phyloP scores from a whole-genome alignment of 179 eudicot species.

The Amaranthus tricolor region DNA sequence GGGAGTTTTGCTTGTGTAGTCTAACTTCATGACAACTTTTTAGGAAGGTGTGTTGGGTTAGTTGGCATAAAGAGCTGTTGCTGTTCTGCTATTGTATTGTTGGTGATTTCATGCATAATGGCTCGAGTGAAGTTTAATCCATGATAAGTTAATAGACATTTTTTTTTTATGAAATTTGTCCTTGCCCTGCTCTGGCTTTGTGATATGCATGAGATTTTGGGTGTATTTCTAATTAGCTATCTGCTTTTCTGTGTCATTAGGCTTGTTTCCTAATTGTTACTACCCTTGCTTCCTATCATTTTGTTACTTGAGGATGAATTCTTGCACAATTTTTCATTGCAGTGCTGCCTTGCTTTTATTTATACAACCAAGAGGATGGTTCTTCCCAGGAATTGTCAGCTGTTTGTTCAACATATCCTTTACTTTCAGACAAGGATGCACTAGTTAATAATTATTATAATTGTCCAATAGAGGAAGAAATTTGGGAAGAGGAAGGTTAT shows the following conservation, averaged over 20 bases:
- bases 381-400: conserved; percentile 37
- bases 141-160: neutral
- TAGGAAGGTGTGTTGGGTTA: neutral
- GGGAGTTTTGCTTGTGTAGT: neutral
- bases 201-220: neutral
- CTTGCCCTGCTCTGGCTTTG: neutral
- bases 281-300: neutral
- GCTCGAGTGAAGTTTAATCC: neutral
- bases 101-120: neutral
- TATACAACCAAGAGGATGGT: conserved; percentile 54
- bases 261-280: neutral
- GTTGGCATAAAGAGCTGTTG: neutral
- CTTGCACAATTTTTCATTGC: conserved; percentile 30
- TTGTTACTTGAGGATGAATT: neutral
- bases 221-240: neutral
- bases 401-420: conserved; percentile 36
- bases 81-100: neutral
- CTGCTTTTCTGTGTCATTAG: neutral
- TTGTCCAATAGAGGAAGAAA: conserved; percentile 48
- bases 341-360: conserved; percentile 89
- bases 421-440: conserved; percentile 37
- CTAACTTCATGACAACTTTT: neutral
- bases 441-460: conserved; percentile 30
- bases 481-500: conserved; percentile 75
- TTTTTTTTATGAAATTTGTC: neutral